These are phyloP conservation scores for Penicillium odoratum DNA, from an alignment of 495 filamentous ascomycete genomes.

Conservation along the genomic window DNA sequence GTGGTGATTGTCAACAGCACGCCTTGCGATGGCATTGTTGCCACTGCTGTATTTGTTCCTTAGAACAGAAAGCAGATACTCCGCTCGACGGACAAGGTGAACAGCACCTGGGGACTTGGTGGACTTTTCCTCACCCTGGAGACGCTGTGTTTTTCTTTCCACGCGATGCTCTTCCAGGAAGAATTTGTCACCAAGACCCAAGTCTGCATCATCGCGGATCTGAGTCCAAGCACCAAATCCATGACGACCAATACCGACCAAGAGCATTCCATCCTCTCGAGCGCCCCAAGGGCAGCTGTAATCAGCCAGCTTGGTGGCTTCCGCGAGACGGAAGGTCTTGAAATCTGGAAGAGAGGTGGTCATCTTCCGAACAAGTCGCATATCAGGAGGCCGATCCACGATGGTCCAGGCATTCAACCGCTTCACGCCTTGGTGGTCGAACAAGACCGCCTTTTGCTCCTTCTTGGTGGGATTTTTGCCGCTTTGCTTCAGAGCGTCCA, in stretches of 20 bases:
- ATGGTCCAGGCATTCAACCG: constrained; percentile 94
- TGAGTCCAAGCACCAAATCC: constrained; percentile 92
- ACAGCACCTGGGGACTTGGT: constrained; percentile 94
- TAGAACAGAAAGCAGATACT: constrained; percentile 90
- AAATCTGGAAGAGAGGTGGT: constrained; percentile 62
- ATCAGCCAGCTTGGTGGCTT: constrained; percentile 82
- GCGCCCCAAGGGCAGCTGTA: constrained; percentile 91
- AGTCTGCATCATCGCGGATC: constrained; percentile 88
- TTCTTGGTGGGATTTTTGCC: constrained; percentile 86
- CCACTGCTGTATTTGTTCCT: constrained; percentile 72
- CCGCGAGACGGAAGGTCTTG: constrained; percentile 79
- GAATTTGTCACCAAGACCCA: constrained; percentile 87
- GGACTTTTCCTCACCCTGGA: constrained; percentile 68
- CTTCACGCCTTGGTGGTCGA: constrained; percentile 88
- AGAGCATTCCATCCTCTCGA: constrained; percentile 94
- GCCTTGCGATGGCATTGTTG: constrained; percentile 65
- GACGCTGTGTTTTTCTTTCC: constrained; percentile 90
- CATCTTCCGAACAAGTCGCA: constrained; percentile 77
- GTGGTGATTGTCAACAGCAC: constrained; percentile 84
- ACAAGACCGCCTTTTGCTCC: constrained; percentile 92
- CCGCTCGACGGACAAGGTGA: constrained; percentile 90
- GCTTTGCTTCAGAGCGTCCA: constrained; percentile 62
- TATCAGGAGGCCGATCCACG: constrained; percentile 81
- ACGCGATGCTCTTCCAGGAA: constrained; percentile 98
- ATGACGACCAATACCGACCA: constrained; percentile 86